A percentile compares a stretch with the other conserved stretches of the same genome.
These are phyloP conservation scores for Hymenotorrendiella dingleyae DNA, from an alignment of 2,329 filamentous ascomycete genomes.

Conservation along the genomic window DNA sequence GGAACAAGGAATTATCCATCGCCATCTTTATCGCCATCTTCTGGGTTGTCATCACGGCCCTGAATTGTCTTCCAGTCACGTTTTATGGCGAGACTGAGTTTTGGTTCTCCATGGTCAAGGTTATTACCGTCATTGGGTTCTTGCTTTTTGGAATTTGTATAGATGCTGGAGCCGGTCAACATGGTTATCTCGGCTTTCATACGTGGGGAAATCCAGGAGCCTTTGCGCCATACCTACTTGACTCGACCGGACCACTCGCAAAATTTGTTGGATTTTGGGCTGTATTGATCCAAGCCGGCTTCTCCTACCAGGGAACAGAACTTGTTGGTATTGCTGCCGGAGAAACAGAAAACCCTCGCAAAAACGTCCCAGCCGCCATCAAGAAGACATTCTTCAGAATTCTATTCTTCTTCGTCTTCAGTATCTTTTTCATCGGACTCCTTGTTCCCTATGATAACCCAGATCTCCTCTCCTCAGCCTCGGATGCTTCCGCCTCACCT, in stretches of 20 bases:
- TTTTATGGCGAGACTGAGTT: constrained; percentile 76
- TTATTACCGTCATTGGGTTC: constrained; percentile 68
- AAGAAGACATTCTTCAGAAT: constrained; percentile 72
- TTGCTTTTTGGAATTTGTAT: constrained; percentile 72
- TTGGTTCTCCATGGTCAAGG: constrained; percentile 72
- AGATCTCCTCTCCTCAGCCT: constrained; percentile 44
- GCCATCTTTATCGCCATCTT: constrained; percentile 70
- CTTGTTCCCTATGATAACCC: constrained; percentile 58
- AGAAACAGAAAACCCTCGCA: constrained; percentile 66
- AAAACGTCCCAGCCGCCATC: constrained; percentile 67
- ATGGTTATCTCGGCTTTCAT: constrained; percentile 69
- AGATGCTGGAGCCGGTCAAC: constrained; percentile 62
- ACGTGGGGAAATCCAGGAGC: constrained; percentile 66
- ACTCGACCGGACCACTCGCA: constrained; percentile 41
- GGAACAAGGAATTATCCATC: constrained; percentile 56
- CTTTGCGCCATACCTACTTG: constrained; percentile 55
- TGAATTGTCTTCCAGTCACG: constrained; percentile 67
- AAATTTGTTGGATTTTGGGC: constrained; percentile 67
- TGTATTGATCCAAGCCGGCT: constrained; percentile 62
- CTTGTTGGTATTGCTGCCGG: constrained; percentile 74
- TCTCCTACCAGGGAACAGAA: constrained; percentile 68
- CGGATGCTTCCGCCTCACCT: constrained; percentile 55
- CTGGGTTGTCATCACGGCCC: constrained; percentile 60
- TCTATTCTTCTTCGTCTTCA: constrained; percentile 59
- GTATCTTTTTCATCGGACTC: constrained; percentile 66